phyloP scores from a whole-genome alignment of 2,329 filamentous ascomycete genomes.

The Nothomitra cinnamomea region DNA sequence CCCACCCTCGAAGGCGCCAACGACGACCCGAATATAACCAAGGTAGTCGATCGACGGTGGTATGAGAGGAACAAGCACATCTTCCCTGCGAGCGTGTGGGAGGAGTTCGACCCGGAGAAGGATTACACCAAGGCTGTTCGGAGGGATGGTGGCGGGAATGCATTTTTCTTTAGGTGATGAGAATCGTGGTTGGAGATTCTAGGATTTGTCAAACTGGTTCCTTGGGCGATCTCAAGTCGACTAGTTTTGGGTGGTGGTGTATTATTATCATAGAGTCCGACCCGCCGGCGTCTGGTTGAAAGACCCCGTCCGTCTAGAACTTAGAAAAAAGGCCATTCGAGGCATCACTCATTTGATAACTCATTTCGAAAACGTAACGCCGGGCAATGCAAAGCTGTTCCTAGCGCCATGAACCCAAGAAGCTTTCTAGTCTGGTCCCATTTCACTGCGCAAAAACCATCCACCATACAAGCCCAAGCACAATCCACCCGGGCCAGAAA shows the following conservation, averaged over 20 bases:
- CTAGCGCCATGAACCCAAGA: too few species aligned
- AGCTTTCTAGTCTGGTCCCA: too few species aligned
- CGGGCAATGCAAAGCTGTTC: too few species aligned
- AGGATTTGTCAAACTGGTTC: too few species aligned
- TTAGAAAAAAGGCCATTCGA: too few species aligned
- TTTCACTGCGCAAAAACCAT: not conserved
- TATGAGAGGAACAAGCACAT: slow-evolving; percentile 98
- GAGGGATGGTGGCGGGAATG: slow-evolving; percentile 76
- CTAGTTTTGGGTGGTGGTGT: too few species aligned
- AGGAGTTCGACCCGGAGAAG: slow-evolving; percentile 79
- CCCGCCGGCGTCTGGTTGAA: not conserved
- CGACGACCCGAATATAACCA: slow-evolving; percentile 69
- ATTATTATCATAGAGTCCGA: not conserved
- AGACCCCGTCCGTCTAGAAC: not conserved
- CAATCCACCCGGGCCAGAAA: slow-evolving; percentile 5
- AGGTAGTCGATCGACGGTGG: slow-evolving; percentile 91
- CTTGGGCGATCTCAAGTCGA: too few species aligned
- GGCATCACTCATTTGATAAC: too few species aligned
- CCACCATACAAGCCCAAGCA: not conserved
- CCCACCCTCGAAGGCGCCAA: slow-evolving; percentile 48
- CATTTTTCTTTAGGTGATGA: slow-evolving; percentile 63
- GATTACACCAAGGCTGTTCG: slow-evolving; percentile 65
- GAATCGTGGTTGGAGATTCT: not conserved
- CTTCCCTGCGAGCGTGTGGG: slow-evolving; percentile 90
- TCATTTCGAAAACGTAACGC: too few species aligned